Base-by-base conservation (phyloP, 306 rosid genomes). In the Citrullus colocynthis region DNA sequence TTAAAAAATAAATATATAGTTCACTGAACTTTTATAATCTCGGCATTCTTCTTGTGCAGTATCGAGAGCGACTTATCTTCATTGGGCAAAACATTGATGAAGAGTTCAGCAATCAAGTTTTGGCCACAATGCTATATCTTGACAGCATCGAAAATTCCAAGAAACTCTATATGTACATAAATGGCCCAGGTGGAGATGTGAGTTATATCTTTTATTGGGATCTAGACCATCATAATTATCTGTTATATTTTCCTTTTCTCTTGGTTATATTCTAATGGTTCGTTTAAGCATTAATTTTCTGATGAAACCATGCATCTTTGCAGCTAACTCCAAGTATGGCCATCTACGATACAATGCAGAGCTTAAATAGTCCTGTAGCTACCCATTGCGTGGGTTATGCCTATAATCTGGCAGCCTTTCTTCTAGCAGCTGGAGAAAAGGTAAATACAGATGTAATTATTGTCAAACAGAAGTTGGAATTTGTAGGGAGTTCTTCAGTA, bases 141-240 rank as follows among this genome's bases (percentile, higher is more conserved):
- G 99, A 95, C 83, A 90, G 87, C 73, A 3, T 95, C 81, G 97
- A 95, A 24, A 74, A 74, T 55, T 78, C 90, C 79, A 86, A 86
- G 81, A 86, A 65, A 85, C 86, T 95, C 64, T 89, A 85, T 79
- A 81, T 95, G 92, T 95, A 89, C 85, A 87, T 95, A 84, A 90
- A 92, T 82, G 91, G 94, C 73, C 97, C 96, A 81, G 99, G 99
- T 79, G 99, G 99, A 81, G 99, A 95, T 86, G 99, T 95, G 88
- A 92, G 98, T 80, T 74, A 18, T 56, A 18, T 41, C 7, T 65
- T 69, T 42, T 78, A 13, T 78, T 62, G 18, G 51, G 79, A 78
- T 78, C 69, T 69, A 58, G 71, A 80, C 72, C 59, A 13, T 69
- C 62, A 75, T 28, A 70, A 37, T 79, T 54, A 72, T 45, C 52